phyloP scores from a whole-genome alignment of 176 grass and related monocot genomes.

The Carex parvula region DNA sequence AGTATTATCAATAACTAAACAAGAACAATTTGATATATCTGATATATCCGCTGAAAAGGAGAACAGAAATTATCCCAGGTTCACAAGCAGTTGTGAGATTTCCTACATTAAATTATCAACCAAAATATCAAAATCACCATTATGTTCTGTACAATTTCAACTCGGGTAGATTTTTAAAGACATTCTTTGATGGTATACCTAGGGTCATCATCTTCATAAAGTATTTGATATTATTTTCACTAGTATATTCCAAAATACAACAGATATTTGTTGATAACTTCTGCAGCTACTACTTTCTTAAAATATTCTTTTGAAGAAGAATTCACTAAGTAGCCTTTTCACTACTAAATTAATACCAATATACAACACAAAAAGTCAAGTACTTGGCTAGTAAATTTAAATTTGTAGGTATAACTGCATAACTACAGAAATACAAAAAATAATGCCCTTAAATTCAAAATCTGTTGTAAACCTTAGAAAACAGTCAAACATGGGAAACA shows the following conservation, averaged over 20 bases:
- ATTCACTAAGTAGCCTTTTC: not conserved
- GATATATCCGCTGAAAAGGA: not conserved
- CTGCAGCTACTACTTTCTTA: not conserved
- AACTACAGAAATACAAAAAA: not conserved
- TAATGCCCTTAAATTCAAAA: not conserved
- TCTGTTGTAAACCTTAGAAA: not conserved
- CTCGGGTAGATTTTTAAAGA: not conserved
- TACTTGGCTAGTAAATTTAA: not conserved
- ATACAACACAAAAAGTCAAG: not conserved
- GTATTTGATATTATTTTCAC: not conserved
- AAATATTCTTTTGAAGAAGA: not conserved
- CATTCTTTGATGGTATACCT: not conserved
- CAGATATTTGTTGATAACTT: not conserved
- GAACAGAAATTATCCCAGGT: not conserved
- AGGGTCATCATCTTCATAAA: not conserved
- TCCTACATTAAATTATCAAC: not conserved
- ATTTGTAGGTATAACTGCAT: not conserved
- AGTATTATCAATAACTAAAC: conserved; percentile 6
- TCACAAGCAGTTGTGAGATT: not conserved
- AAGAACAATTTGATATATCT: not conserved
- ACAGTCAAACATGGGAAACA: not conserved
- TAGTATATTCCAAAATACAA: not conserved
- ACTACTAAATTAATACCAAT: not conserved
- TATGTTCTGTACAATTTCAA: not conserved
- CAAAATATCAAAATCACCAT: conserved; percentile 1